These are phyloP conservation scores for Tetrastigma voinierianum DNA, from an alignment of 164 flowering plant species.

Conservation along the genomic window DNA sequence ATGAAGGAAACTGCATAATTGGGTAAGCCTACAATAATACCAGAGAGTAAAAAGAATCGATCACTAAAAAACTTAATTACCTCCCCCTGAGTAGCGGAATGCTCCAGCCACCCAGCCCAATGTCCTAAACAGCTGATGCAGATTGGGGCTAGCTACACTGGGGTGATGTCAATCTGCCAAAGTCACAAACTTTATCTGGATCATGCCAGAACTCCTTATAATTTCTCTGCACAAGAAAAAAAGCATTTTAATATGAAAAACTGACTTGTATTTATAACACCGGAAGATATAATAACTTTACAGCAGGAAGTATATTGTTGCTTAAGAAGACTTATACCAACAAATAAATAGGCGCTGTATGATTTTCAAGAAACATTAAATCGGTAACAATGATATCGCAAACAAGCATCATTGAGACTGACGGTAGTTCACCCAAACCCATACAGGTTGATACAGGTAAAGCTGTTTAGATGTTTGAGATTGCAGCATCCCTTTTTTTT, in stretches of 20 bases:
- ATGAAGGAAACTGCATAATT: background rate
- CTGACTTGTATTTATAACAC: too few relatives aligned
- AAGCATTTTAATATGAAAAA: conserved; percentile 18
- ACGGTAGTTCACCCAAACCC: too few relatives aligned
- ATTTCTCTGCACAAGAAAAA: conserved; percentile 61
- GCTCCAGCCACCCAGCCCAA: conserved; percentile 82
- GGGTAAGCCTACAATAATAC: background rate
- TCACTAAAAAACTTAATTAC: conserved; percentile 28
- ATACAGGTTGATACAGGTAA: background rate
- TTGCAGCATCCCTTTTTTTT: background rate
- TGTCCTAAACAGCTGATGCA: too few relatives aligned
- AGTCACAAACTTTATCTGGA: conserved; percentile 82
- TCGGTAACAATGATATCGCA: too few relatives aligned
- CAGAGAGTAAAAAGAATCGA: too few relatives aligned
- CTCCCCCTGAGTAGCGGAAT: conserved; percentile 82
- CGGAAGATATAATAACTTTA: background rate
- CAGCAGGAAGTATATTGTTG: background rate
- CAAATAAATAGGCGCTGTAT: too few relatives aligned
- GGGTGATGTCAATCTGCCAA: conserved; percentile 84
- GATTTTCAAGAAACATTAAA: too few relatives aligned
- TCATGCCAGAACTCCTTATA: conserved; percentile 72
- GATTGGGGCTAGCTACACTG: too few relatives aligned
- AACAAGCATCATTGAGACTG: too few relatives aligned
- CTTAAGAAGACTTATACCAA: too few relatives aligned
- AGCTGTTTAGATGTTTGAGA: background rate